Evolutionary conservation across 2,329 filamentous ascomycete species (phyloP), one percentile per base, ranked within the genome.

Genomic region (Paecilomyces sp.): DNA sequence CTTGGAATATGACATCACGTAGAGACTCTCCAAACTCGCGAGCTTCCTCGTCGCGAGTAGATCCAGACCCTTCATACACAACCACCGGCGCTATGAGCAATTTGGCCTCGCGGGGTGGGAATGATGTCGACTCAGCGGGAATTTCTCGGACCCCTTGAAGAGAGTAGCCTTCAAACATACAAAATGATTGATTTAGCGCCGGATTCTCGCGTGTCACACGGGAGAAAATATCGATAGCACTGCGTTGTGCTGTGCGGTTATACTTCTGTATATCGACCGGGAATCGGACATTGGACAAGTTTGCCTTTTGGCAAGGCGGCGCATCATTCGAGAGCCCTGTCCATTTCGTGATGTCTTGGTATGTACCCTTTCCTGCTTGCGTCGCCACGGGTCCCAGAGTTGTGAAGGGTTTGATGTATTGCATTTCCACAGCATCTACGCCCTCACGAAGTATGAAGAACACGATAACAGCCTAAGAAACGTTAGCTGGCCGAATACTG

Each of bases 161-260:
- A 1, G 81, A 76, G 68, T 85, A 85, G 2, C 80, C 80, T 65
- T 86, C 83, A 58, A 85, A 81, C 77, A 85, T 79, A 70, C 84
- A 81, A 53, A 83, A 71, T 1, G 77, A 77, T 63, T 72, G 64
- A 56, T 72, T 74, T 41, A 76, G 72, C 0, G 64, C 64, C 0
- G 75, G 72, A 13, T 64, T 64, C 3, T 66, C 63, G 1, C 67
- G 65, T n/a, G 74, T 66, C 1, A 68, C 68, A 0, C 71, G 61
- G 0, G 72, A 68, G 61, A 75, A 80, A 7, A 75, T 57, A 2
- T 76, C 70, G 57, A 75, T 80, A 2, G 72, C 74, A 25, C 67
- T 64, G 55, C 67, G 68, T 58, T 76, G 72, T 1, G 77, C 74
- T 0, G 68, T 58, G 24, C 71, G 54, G 36, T 80, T 72, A 71